Evolutionary conservation across 2,329 filamentous ascomycete genomes (phyloP).

Genomic region (Pseudogymnoascus destructans): DNA sequence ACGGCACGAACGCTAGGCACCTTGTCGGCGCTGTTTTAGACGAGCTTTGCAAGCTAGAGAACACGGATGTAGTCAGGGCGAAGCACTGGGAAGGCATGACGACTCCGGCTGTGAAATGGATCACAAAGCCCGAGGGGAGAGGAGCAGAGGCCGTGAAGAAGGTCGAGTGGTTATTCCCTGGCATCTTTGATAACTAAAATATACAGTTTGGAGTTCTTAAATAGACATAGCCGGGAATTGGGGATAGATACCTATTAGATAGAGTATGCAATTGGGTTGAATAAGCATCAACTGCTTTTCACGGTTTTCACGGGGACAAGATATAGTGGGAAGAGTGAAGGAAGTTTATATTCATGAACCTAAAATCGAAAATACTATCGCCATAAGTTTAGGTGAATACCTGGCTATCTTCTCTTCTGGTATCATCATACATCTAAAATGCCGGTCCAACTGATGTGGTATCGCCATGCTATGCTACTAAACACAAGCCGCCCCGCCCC

Average conservation of each 20-base stretch:
- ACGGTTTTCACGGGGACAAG: neutral
- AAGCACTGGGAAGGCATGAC: conserved; percentile 69
- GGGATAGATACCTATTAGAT: neutral
- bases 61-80: conserved; percentile 60
- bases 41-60: conserved; percentile 65
- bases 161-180: conserved; percentile 77
- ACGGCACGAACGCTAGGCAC: conserved; percentile 72
- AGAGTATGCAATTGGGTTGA: neutral
- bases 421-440: conserved; percentile 4
- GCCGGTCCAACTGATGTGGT: neutral
- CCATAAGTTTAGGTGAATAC: neutral
- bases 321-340: neutral
- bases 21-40: conserved; percentile 82
- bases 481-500: neutral
- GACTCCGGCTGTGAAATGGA: conserved; percentile 65
- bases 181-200: conserved; percentile 22
- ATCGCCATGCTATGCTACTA: neutral
- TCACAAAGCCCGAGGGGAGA: conserved; percentile 68
- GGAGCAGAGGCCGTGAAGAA: conserved; percentile 63
- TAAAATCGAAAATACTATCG: neutral
- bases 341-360: neutral
- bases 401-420: neutral
- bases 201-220: neutral
- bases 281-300: conserved; percentile 6
- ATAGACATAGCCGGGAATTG: neutral